Conservation (phyloP, 2,329 filamentous ascomycete genomes). For the Pseudonectria foliicola region DNA sequence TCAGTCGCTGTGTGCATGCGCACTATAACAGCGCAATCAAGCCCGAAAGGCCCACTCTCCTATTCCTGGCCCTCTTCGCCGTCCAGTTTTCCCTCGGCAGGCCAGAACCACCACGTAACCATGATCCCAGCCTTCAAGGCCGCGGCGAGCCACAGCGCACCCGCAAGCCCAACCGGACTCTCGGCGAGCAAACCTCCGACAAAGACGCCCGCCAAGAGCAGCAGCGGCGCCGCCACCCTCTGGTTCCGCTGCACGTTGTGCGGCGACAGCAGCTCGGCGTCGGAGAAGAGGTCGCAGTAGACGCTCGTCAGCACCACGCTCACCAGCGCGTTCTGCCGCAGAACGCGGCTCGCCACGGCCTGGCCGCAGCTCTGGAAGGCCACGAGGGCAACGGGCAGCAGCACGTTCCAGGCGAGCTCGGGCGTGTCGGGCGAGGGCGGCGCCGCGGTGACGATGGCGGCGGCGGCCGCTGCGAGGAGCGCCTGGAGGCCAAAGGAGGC, state of each 20-base stretch:
- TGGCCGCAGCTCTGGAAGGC: constrained; percentile 72
- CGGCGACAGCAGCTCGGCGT: constrained; percentile 38
- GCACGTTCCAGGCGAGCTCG: constrained; percentile 47
- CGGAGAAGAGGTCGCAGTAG: constrained; percentile 71
- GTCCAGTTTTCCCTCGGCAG: constrained; percentile 26
- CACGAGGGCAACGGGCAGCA: constrained; percentile 59
- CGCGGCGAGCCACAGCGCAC: constrained; percentile 50
- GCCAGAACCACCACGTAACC: constrained; percentile 53
- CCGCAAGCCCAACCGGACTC: constrained; percentile 38
- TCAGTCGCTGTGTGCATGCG: too few species aligned
- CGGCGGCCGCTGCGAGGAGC: constrained; percentile 42
- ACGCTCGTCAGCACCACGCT: constrained; percentile 73
- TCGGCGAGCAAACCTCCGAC: constrained; percentile 39
- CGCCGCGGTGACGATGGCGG: constrained; percentile 41
- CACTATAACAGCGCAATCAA: neutral
- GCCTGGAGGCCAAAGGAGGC: constrained; percentile 47
- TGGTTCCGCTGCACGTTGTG: constrained; percentile 42
- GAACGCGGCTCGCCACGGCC: constrained; percentile 60
- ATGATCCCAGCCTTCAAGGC: constrained; percentile 48
- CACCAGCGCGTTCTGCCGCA: constrained; percentile 62
- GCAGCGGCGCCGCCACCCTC: constrained; percentile 37
- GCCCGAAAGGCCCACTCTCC: too few species aligned
- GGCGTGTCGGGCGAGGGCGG: constrained; percentile 30
- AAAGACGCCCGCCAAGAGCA: constrained; percentile 41
- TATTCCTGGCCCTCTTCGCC: constrained; percentile 22